These are phyloP conservation scores for Exophiala calicioides DNA, from an alignment of 2,329 filamentous ascomycete genomes.

Conservation along the genomic window DNA sequence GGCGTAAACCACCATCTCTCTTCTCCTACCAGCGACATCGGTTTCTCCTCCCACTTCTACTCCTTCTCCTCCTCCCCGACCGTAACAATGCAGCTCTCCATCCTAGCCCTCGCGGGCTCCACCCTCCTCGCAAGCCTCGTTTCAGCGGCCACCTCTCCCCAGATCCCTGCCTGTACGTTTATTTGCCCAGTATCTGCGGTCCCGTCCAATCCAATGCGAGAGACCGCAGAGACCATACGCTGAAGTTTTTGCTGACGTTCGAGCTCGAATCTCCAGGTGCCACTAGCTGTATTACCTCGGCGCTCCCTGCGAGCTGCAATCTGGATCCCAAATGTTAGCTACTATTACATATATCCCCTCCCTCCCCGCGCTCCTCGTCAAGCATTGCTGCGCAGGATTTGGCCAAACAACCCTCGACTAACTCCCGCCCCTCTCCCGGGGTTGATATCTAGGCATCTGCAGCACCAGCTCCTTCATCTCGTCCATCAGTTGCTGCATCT, in stretches of 20 bases:
- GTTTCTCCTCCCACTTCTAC: too few relatives aligned
- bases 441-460: conserved; percentile 55
- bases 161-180: conserved; percentile 25
- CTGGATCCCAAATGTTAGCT: conserved; percentile 47
- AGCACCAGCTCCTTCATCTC: conserved; percentile 47
- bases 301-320: conserved; percentile 43
- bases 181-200: too few relatives aligned
- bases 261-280: conserved; percentile 17
- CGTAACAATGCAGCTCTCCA: conserved; percentile 7
- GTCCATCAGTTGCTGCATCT: conserved; percentile 54
- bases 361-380: too few relatives aligned
- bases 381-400: too few relatives aligned
- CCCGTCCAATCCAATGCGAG: too few relatives aligned
- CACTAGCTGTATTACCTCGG: conserved; percentile 41
- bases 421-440: too few relatives aligned
- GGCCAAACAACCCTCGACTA: too few relatives aligned
- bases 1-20: too few relatives aligned
- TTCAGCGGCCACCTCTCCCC: conserved; percentile 14
- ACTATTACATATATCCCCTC: conserved; percentile 37
- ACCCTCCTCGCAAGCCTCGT: conserved; percentile 20
- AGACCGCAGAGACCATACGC: too few relatives aligned
- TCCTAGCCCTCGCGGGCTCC: conserved; percentile 20
- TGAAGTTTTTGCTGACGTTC: conserved; percentile 7
- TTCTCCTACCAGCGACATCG: too few relatives aligned
- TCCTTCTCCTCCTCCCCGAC: too few relatives aligned